Evolutionary conservation across 2,329 filamentous ascomycete genomes (phyloP).

Genomic region (Hirsutella thompsonii): DNA sequence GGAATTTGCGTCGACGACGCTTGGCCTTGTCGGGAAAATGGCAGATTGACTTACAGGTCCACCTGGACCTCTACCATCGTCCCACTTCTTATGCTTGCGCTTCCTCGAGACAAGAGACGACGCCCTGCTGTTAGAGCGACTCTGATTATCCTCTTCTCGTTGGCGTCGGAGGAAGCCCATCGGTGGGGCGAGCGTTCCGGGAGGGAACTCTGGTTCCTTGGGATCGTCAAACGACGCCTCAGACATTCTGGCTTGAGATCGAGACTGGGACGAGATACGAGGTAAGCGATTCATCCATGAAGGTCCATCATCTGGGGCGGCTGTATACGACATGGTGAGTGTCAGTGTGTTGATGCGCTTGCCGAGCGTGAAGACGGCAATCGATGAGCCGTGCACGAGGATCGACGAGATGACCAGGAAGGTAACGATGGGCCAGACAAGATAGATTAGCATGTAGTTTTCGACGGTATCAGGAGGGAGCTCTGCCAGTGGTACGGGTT

Average conservation of each 20-base stretch:
- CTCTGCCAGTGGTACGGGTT: slow-evolving; percentile 58
- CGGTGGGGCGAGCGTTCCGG: slow-evolving; percentile 60
- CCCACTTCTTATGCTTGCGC: slow-evolving; percentile 54
- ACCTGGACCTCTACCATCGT: slow-evolving; percentile 62
- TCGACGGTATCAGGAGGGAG: slow-evolving; percentile 41
- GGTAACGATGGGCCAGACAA: slow-evolving; percentile 92
- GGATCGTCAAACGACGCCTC: slow-evolving; percentile 57
- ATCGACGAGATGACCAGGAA: slow-evolving; percentile 94
- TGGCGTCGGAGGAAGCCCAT: slow-evolving; percentile 72
- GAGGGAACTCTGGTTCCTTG: slow-evolving; percentile 47
- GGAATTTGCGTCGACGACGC: slow-evolving; percentile 9
- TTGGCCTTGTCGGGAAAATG: slow-evolving; percentile 54
- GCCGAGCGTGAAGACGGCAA: slow-evolving; percentile 92
- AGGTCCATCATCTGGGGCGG: slow-evolving; percentile 74
- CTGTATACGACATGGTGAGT: slow-evolving; percentile 91
- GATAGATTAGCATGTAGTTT: slow-evolving; percentile 58
- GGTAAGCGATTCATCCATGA: slow-evolving; percentile 94
- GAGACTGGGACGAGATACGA: slow-evolving; percentile 49
- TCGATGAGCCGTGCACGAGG: slow-evolving; percentile 90
- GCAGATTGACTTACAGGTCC: slow-evolving; percentile 85
- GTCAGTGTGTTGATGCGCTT: slow-evolving; percentile 97
- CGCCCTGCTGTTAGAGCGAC: slow-evolving; percentile 39
- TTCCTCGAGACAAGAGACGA: slow-evolving; percentile 48
- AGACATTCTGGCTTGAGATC: slow-evolving; percentile 79
- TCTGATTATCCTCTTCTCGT: slow-evolving; percentile 58